Evolutionary conservation across 345 rosid genomes (phyloP).

Genomic region (Aurinia saxatilis): DNA sequence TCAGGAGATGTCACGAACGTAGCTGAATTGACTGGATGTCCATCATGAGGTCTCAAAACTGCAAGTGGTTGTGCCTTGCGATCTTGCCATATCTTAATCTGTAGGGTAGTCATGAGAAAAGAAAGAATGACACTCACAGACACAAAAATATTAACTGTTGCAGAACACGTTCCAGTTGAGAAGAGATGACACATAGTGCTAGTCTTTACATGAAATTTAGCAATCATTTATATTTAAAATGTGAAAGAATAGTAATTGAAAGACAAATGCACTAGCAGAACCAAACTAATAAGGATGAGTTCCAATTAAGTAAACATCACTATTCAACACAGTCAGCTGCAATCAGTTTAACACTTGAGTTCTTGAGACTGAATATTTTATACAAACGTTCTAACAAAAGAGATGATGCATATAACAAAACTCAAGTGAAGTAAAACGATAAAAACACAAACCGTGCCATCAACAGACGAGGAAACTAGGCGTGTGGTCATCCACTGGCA

Average conservation of each 20-base stretch:
- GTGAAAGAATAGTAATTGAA: too few species aligned
- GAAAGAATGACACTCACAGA: neutral
- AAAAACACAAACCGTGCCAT: slow-evolving; percentile 71
- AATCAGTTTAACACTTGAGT: neutral
- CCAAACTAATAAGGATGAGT: neutral
- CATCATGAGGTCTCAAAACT: slow-evolving; percentile 76
- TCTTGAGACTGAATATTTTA: neutral
- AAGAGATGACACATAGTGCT: neutral
- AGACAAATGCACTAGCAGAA: slow-evolving; percentile 1
- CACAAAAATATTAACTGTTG: neutral
- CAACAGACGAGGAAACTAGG: slow-evolving; percentile 78
- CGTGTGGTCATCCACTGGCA: slow-evolving; percentile 86
- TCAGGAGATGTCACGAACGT: slow-evolving; percentile 58
- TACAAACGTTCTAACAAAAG: neutral
- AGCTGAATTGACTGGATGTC: slow-evolving; percentile 72
- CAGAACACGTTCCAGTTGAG: neutral
- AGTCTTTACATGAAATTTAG: neutral
- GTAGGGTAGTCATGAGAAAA: slow-evolving; percentile 13
- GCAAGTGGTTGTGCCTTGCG: slow-evolving; percentile 57
- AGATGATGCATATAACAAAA: neutral
- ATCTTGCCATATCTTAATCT: slow-evolving; percentile 96
- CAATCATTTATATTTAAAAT: too few species aligned
- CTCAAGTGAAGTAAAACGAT: neutral
- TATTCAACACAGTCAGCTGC: neutral
- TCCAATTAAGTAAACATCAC: neutral